Evolutionary conservation across 495 filamentous ascomycete species (phyloP).

Genomic region (Talaromyces adpressus): DNA sequence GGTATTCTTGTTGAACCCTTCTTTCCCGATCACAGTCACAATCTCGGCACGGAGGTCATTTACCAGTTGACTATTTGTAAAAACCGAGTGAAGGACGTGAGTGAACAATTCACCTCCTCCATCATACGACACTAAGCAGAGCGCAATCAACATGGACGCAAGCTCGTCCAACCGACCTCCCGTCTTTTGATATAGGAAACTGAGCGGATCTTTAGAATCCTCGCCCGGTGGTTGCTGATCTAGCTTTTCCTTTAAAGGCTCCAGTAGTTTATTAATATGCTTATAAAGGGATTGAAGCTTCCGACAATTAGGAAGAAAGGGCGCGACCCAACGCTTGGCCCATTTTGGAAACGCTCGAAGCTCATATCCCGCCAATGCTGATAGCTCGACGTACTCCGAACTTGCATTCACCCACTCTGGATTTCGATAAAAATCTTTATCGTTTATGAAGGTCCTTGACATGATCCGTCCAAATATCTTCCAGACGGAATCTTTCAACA

Average conservation of each 20-base stretch:
- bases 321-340: neutral
- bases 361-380: neutral
- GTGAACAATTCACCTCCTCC: neutral
- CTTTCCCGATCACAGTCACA: conserved; percentile 22
- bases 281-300: neutral
- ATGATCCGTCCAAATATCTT: neutral
- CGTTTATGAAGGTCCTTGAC: neutral
- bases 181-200: conserved; percentile 15
- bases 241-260: conserved; percentile 4
- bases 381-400: neutral
- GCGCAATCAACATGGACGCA: conserved; percentile 10
- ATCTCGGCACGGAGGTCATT: conserved; percentile 33
- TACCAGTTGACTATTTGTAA: conserved; percentile 13
- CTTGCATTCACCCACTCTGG: neutral
- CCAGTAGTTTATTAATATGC: neutral
- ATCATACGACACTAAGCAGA: conserved; percentile 7
- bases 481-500: neutral
- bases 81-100: conserved; percentile 4
- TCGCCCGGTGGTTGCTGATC: neutral
- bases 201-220: neutral
- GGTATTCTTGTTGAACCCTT: conserved; percentile 30
- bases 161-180: conserved; percentile 15
- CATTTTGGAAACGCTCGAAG: neutral
- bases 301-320: neutral
- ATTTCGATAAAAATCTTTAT: neutral